Evolutionary conservation across 2,329 filamentous ascomycete species (phyloP).

Genomic region (Clonostachys chloroleuca): DNA sequence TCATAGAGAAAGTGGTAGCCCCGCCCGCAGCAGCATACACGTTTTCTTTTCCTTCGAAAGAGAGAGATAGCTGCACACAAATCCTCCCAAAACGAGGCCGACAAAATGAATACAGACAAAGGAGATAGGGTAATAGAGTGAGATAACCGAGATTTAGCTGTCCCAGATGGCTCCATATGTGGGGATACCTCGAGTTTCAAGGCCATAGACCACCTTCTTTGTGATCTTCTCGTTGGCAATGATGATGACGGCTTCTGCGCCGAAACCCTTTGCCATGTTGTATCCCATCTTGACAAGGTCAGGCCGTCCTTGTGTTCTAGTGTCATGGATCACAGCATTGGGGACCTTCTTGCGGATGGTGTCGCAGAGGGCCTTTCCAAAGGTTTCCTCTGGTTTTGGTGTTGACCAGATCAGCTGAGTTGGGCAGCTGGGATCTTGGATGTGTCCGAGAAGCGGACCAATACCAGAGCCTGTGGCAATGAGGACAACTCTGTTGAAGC

Average conservation of each 20-base stretch:
- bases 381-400: slow-evolving; percentile 52
- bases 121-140: not conserved
- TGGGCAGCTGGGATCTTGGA: slow-evolving; percentile 37
- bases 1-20: not conserved
- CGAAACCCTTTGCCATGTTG: slow-evolving; percentile 46
- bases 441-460: slow-evolving; percentile 53
- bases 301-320: slow-evolving; percentile 45
- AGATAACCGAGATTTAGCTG: slow-evolving; percentile 44
- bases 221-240: slow-evolving; percentile 63
- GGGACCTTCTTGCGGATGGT: slow-evolving; percentile 49
- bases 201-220: slow-evolving; percentile 55
- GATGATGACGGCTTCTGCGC: slow-evolving; percentile 63
- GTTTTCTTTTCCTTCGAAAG: not conserved
- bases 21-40: not conserved
- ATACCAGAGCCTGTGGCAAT: slow-evolving; percentile 68
- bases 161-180: slow-evolving; percentile 71
- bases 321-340: slow-evolving; percentile 61
- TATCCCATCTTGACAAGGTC: slow-evolving; percentile 35
- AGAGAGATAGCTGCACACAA: not conserved
- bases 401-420: slow-evolving; percentile 63
- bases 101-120: not conserved
- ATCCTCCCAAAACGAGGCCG: not conserved
- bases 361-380: slow-evolving; percentile 46
- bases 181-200: slow-evolving; percentile 57
- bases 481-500: slow-evolving; percentile 58